Evolutionary conservation across 2,329 filamentous ascomycete species (phyloP), one percentile per base, ranked within the genome.

Genomic region (Phyllosticta capitalensis): DNA sequence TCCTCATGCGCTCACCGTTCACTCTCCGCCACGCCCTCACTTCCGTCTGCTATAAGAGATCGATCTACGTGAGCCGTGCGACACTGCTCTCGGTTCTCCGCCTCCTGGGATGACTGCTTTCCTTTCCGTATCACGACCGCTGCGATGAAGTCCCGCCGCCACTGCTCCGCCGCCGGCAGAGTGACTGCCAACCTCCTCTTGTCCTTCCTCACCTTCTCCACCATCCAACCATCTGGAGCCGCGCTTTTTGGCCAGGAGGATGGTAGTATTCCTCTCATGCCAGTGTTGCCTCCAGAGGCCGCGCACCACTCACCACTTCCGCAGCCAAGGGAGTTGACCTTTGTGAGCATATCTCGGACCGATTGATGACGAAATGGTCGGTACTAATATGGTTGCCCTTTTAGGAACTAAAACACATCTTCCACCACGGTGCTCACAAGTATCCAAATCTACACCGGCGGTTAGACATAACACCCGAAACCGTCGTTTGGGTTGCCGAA

Each of bases 401-500:
- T 19, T 74, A 33, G 76, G 85, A 81, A 6, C 82, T 99, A 60
- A 86, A 90, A 67, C 92, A 99, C 74, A 86, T 97, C 68, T 94
- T 90, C 75, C 92, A 96, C 71, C 92, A 96, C 75, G 92, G 92
- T 61, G 88, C 90, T 49, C 83, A 61, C 52, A 77, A 82, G 65
- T 83, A 95, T 65, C 92, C 92, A 2, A 74, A 80, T 5, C 82
- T 96, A 17, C 90, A 96, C 72, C 82, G 87, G 61, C 86, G 84
- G 66, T 79, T 87, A 62, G 90, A 97, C 71, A 78, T 96, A 30
- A 75, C 81, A 20, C 74, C 80, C 9, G 77, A 84, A 52, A 81
- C 85, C 17, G 74, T 79, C 33, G 75, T 92, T 52, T 87, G 82
- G 75, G 76, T 88, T 59, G 78, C 81, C 10, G 83, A 86, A 58